Evolutionary conservation across 768 basidiomycete species (phyloP).

Genomic region (Austroboletus festivus): DNA sequence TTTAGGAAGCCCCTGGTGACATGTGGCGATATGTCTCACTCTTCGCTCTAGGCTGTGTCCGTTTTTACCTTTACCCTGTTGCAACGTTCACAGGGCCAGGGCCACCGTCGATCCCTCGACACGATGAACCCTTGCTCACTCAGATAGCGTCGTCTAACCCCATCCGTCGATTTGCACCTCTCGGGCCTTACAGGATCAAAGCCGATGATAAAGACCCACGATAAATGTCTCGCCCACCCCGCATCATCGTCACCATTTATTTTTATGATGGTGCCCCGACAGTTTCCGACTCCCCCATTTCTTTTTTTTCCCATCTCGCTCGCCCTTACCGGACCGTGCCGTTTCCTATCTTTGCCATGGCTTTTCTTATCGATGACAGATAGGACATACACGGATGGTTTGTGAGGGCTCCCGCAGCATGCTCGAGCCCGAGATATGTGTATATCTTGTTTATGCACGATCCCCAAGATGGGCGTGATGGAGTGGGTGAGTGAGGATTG

Average conservation of each 20-base stretch:
- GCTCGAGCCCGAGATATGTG: too few relatives aligned
- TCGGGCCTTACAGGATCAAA: not conserved
- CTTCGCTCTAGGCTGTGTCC: not conserved
- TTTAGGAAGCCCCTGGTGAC: not conserved
- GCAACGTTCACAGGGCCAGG: not conserved
- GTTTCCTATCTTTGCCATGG: too few relatives aligned
- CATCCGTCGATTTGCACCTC: not conserved
- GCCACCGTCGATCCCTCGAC: not conserved
- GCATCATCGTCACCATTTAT: too few relatives aligned
- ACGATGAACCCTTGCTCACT: not conserved
- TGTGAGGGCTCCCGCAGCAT: too few relatives aligned
- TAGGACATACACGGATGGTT: too few relatives aligned
- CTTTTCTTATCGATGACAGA: too few relatives aligned
- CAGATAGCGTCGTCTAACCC: not conserved
- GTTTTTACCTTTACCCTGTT: not conserved
- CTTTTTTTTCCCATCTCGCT: not conserved
- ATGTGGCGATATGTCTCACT: slow-evolving; percentile 11
- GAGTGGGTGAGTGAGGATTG: too few relatives aligned
- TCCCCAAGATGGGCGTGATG: too few relatives aligned
- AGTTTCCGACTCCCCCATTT: too few relatives aligned
- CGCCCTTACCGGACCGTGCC: too few relatives aligned
- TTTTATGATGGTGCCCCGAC: too few relatives aligned
- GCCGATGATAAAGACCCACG: not conserved
- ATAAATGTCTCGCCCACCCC: not conserved
- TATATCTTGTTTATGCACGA: too few relatives aligned